These are phyloP conservation scores for Tetradesmus lagerheimii DNA, from an alignment of 139 green algal genomes.

Conservation along the genomic window DNA sequence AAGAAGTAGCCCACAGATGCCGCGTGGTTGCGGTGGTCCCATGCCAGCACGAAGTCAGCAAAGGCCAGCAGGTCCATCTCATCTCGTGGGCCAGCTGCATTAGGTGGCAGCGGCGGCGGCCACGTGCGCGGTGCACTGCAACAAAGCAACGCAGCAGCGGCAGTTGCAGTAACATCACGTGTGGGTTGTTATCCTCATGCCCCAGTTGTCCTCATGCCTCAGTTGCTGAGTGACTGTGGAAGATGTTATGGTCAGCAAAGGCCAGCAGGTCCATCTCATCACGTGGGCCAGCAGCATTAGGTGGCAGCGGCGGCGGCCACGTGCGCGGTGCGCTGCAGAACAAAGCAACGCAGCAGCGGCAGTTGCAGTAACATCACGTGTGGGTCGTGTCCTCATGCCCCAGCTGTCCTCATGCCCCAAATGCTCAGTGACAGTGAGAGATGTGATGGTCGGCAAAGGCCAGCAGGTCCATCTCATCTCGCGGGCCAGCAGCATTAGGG, in stretches of 20 bases:
- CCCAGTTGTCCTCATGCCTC: too few species aligned
- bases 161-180: too few species aligned
- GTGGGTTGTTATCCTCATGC: too few species aligned
- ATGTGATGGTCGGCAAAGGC: constrained; percentile 78
- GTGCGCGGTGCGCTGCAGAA: background rate
- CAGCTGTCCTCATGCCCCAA: too few species aligned
- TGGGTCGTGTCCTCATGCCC: too few species aligned
- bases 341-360: too few species aligned
- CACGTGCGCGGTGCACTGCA: background rate
- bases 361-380: too few species aligned
- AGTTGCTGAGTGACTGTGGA: too few species aligned
- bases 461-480: constrained; percentile 76
- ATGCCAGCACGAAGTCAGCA: constrained; percentile 80
- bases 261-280: constrained; percentile 78
- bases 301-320: constrained; percentile 31
- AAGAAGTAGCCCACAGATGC: constrained; percentile 81
- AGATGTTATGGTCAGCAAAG: constrained; percentile 77
- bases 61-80: constrained; percentile 82
- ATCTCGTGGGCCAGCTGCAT: constrained; percentile 39
- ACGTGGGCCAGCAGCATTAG: constrained; percentile 26
- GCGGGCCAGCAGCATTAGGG: constrained; percentile 11
- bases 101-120: constrained; percentile 24
- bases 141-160: too few species aligned
- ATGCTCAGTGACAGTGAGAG: too few species aligned
- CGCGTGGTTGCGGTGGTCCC: constrained; percentile 69